phyloP scores from a whole-genome alignment of 192 early-diverging fungal genomes.

The Glomus cerebriforme region DNA sequence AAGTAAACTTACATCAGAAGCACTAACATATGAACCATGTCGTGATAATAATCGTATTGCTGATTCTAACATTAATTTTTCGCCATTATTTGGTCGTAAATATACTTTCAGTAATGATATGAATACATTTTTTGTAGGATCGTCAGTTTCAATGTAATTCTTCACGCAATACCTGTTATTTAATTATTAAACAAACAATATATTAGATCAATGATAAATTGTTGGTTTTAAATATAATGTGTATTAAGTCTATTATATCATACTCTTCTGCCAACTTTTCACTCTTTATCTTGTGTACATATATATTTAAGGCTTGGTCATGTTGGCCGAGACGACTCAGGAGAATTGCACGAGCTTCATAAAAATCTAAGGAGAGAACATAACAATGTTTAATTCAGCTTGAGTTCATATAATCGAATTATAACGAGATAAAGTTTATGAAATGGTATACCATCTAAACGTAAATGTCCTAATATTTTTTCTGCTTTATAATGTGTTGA shows the following conservation, averaged over 20 bases:
- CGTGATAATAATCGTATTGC: constrained; percentile 61
- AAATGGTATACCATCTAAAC: constrained; percentile 60
- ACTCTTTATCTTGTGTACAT: constrained; percentile 78
- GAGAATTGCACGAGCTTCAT: constrained; percentile 80
- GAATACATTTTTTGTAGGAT: constrained; percentile 60
- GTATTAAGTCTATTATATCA: not conserved
- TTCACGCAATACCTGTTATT: constrained; percentile 65
- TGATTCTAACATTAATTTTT: constrained; percentile 53
- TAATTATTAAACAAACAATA: not conserved
- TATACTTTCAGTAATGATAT: constrained; percentile 66
- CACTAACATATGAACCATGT: constrained; percentile 71
- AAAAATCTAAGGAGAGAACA: constrained; percentile 57
- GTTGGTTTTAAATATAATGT: too few relatives aligned
- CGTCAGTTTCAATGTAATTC: constrained; percentile 51
- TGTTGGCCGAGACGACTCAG: constrained; percentile 83
- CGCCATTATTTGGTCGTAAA: constrained; percentile 49
- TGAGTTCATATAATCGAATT: not conserved
- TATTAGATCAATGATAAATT: constrained; percentile 9
- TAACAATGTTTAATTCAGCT: not conserved
- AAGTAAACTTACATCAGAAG: constrained; percentile 40
- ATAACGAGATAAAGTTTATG: not conserved
- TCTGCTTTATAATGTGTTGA: constrained; percentile 77
- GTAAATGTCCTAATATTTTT: constrained; percentile 70
- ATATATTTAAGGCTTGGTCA: constrained; percentile 80
- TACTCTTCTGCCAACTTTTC: constrained; percentile 69